Conservation (phyloP, 169 alveolate genomes). For the Cryptosporidium andersoni region DNA sequence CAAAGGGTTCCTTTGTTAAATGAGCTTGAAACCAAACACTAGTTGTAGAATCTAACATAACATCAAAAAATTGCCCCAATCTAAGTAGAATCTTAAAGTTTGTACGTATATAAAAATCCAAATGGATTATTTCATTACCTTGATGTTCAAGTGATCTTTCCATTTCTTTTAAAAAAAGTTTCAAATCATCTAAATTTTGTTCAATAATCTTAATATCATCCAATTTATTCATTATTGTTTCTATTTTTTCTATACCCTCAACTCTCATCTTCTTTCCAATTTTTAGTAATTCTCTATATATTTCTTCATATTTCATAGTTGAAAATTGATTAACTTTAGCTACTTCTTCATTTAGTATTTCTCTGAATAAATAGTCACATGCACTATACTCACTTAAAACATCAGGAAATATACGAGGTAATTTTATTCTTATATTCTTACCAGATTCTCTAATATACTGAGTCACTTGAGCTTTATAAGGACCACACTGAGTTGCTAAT, state of each 20-base stretch:
- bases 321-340: slow-evolving; percentile 75
- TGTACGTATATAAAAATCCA: slow-evolving; percentile 75
- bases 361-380: slow-evolving; percentile 69
- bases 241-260: slow-evolving; percentile 8
- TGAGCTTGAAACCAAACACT: slow-evolving; percentile 80
- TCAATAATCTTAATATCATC: background rate
- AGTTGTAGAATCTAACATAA: slow-evolving; percentile 73
- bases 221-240: background rate
- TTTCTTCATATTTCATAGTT: slow-evolving; percentile 73
- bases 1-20: slow-evolving; percentile 77
- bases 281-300: slow-evolving; percentile 66
- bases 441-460: slow-evolving; percentile 3
- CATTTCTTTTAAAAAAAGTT: background rate
- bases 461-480: slow-evolving; percentile 18
- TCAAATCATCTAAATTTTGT: background rate
- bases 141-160: slow-evolving; percentile 60
- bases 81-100: slow-evolving; percentile 73
- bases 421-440: background rate
- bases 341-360: slow-evolving; percentile 74
- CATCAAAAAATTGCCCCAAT: slow-evolving; percentile 74
- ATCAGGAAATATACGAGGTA: slow-evolving; percentile 13
- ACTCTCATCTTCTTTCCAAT: slow-evolving; percentile 70
- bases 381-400: slow-evolving; percentile 19
- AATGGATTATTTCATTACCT: slow-evolving; percentile 75
- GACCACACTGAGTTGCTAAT: slow-evolving; percentile 57